These are phyloP conservation scores for Fistulinella prunicolor DNA, from an alignment of 768 basidiomycete species.

Conservation along the genomic window DNA sequence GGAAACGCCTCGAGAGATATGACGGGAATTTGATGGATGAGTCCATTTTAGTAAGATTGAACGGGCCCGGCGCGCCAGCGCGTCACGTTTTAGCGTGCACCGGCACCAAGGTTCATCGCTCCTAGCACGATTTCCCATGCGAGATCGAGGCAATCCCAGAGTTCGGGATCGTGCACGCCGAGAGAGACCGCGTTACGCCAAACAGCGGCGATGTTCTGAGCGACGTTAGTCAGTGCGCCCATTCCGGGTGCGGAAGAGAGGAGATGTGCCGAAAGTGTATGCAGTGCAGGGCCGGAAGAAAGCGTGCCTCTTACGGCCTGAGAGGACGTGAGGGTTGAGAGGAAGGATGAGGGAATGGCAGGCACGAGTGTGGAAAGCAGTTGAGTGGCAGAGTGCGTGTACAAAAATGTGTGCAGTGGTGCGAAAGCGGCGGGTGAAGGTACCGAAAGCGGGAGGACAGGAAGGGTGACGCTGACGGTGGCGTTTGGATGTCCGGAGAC, in stretches of 20 bases:
- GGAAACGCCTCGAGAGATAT: constrained; percentile 19
- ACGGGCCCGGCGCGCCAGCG: constrained; percentile 19
- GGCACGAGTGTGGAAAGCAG: constrained; percentile 52
- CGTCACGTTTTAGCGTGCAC: constrained; percentile 30
- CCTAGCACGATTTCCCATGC: constrained; percentile 67
- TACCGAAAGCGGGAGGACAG: constrained; percentile 60
- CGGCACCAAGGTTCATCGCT: constrained; percentile 53
- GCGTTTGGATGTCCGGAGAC: constrained; percentile 33
- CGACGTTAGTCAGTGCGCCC: constrained; percentile 47
- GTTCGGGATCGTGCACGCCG: constrained; percentile 60
- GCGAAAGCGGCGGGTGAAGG: constrained; percentile 63
- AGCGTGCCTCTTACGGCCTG: constrained; percentile 39
- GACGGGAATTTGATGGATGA: constrained; percentile 12
- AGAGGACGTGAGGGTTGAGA: constrained; percentile 30
- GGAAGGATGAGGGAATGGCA: constrained; percentile 28
- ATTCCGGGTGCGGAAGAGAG: constrained; percentile 43
- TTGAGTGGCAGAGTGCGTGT: constrained; percentile 52
- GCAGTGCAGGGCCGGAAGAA: constrained; percentile 49
- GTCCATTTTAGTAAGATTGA: constrained; percentile 18
- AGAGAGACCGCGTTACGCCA: constrained; percentile 72
- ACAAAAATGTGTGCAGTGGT: constrained; percentile 60
- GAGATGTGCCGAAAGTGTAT: constrained; percentile 54
- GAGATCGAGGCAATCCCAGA: constrained; percentile 67
- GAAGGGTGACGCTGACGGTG: constrained; percentile 43
- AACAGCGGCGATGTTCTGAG: constrained; percentile 54